Evolutionary conservation across 2,329 filamentous ascomycete genomes (phyloP), one percentile per base, ranked within the genome.

Genomic region (Fusarium sarcochroum): DNA sequence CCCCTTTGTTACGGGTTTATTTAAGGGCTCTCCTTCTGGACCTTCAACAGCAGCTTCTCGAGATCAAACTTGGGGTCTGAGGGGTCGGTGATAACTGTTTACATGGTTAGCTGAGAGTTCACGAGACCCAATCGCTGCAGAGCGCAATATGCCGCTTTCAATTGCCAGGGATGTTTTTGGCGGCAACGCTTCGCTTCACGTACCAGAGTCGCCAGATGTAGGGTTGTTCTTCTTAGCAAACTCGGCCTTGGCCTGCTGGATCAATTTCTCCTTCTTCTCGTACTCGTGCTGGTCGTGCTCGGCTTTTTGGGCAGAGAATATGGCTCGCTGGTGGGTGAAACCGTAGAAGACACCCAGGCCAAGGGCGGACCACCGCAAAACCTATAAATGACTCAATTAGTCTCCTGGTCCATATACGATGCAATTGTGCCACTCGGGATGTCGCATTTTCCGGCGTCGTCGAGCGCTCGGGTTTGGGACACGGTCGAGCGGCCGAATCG

Each of bases 291-390:
- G 85, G 76, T 89, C 87, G 75, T 90, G 88, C 73, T 90, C 86
- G 66, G 87, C 83, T 83, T 90, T 92, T 78, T 94, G 89, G 76
- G 87, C 82, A 58, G 92, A 82, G 73, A 84, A 90, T 81, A 99
- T 91, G 68, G 89, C 88, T 78, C 91, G 87, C 86, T 99, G 96
- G 86, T 97, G 95, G 83, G 91, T 93, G 86, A 97, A 90, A 81
- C 96, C 96, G 86, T 99, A 99, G 84, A 97, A 91, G 80, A 98
- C 85, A 80, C 96, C 96, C 77, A 93, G 86, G 78, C 90, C 92
- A 73, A 99, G 92, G 80, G 94, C 94, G 79, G 94, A 95, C 88
- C 95, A 99, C 84, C 96, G 94, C 82, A 98, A 89, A 82, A 99
- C 95, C 96, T 99, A 82, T 52, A 75, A 62, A 68, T 48, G 32